Base-by-base conservation (phyloP, 2,329 filamentous ascomycete species). In the Kalaharituber pfeilii region DNA sequence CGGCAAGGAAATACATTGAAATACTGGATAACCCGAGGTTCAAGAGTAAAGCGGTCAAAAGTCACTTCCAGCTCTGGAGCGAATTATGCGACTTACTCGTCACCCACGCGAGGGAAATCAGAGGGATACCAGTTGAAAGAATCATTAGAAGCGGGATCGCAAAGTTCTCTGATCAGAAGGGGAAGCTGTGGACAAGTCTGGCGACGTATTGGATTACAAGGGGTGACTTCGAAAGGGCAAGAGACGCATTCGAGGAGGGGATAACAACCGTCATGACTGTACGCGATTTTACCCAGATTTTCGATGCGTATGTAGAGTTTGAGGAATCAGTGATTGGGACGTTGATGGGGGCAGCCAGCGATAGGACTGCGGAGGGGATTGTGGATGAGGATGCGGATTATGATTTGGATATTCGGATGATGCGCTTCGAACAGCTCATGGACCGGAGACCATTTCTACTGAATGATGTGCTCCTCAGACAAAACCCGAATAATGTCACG, bases 261-360 rank as follows among this genome's bases (percentile, higher is more conserved):
- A 86, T 96, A 61, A 94, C 86, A 9, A 96, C 89, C 1, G 93
- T 95, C 59, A 96, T 96, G 89, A 98, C 91, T 1, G 88, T 98
- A 45, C 82, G 91, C 54, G 91, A 98, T 69, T 98, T 98, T 66
- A 93, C 88, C 0, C 78, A 96, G 53, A 82, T 96, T 47, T 98
- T 98, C 63, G 91, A 98, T 68, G 84, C 88, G 0, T 98, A 96
- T 65, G 82, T 85, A 28, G 91, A 98, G 68, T 95, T 95, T 58
- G 91, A 98, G 68, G 93, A 98, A 70, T 89, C 88, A 0, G 82
- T 96, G 62, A 94, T 96, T 60, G 82, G 85, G 13, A 82, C 82
- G 49, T 74, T 96, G 62, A 93, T 98, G 81, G 88, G 96, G 63
- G 77, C 84, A 53, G 88, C 88, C 1, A 83, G 86, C 5, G 70